These are phyloP conservation scores for Exophiala aquamarina DNA, from an alignment of 2,329 filamentous ascomycete species.

Conservation along the genomic window DNA sequence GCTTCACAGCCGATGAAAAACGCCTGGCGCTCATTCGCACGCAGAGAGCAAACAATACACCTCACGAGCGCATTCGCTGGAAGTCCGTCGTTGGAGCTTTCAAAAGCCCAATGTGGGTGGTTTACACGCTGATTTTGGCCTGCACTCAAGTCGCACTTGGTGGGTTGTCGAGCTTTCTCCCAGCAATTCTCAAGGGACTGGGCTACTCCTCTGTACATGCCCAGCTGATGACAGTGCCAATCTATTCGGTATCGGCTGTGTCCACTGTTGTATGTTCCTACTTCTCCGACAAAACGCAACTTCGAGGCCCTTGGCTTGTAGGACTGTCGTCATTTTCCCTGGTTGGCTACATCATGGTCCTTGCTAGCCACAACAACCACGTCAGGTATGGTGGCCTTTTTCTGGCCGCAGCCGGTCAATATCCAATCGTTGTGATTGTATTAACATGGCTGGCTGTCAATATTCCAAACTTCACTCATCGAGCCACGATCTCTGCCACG, in stretches of 20 bases:
- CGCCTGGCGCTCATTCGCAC: slow-evolving; percentile 6
- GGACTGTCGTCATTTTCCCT: no score
- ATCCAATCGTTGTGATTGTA: no score
- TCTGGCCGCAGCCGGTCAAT: no score
- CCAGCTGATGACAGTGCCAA: slow-evolving; percentile 38
- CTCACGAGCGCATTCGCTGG: slow-evolving; percentile 10
- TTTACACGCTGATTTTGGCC: background rate
- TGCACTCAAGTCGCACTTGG: no score
- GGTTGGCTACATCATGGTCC: no score
- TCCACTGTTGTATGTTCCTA: slow-evolving; percentile 30
- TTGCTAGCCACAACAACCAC: no score
- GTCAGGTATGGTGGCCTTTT: no score
- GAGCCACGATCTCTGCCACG: no score
- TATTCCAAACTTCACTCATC: no score
- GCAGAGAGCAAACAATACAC: slow-evolving; percentile 13
- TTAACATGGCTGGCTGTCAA: no score
- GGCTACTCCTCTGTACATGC: slow-evolving; percentile 33
- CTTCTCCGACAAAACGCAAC: slow-evolving; percentile 31
- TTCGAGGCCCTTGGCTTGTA: no score
- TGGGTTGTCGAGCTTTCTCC: slow-evolving; percentile 30
- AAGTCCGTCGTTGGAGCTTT: slow-evolving; percentile 3
- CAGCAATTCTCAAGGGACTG: slow-evolving; percentile 35
- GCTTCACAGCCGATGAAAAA: slow-evolving; percentile 14
- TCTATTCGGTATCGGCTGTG: slow-evolving; percentile 33
- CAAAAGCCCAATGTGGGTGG: slow-evolving; percentile 15